These are phyloP conservation scores for Arctostaphylos glauca DNA, from an alignment of 148 eudicot species.

Conservation along the genomic window DNA sequence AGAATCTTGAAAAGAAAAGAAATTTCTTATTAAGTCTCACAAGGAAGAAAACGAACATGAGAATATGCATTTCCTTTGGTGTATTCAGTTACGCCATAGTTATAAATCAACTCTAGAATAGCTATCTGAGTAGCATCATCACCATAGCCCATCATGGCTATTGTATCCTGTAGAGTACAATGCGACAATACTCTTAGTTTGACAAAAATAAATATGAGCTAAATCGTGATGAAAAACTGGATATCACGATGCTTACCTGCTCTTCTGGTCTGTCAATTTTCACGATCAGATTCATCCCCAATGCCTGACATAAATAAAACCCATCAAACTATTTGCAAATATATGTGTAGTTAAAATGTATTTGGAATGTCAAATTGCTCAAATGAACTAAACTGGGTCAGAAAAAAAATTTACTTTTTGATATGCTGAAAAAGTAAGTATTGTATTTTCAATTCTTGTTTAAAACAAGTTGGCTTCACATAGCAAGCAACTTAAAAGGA, in stretches of 20 bases:
- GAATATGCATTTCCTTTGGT: slow-evolving; percentile 93
- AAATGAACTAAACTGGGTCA: neutral
- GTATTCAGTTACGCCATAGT: slow-evolving; percentile 81
- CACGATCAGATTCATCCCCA: slow-evolving; percentile 74
- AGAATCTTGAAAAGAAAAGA: neutral
- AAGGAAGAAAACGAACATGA: slow-evolving; percentile 27
- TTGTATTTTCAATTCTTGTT: neutral
- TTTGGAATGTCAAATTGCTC: neutral
- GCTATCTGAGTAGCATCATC: neutral
- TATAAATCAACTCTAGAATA: slow-evolving; percentile 41
- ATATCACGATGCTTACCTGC: slow-evolving; percentile 44
- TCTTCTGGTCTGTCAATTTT: slow-evolving; percentile 80
- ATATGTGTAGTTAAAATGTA: too few relatives aligned
- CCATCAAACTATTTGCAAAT: neutral
- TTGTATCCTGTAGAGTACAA: neutral
- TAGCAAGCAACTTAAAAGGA: neutral
- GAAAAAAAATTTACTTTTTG: neutral
- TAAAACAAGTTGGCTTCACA: neutral
- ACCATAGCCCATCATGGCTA: neutral
- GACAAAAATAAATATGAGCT: too few relatives aligned
- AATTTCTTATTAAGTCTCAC: neutral
- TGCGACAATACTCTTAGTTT: neutral
- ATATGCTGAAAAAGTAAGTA: neutral
- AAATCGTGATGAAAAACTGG: neutral
- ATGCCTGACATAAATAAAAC: slow-evolving; percentile 45